Base-by-base conservation (phyloP, 371 early-diverging fungal species). In the Cokeromyces recurvatus region DNA sequence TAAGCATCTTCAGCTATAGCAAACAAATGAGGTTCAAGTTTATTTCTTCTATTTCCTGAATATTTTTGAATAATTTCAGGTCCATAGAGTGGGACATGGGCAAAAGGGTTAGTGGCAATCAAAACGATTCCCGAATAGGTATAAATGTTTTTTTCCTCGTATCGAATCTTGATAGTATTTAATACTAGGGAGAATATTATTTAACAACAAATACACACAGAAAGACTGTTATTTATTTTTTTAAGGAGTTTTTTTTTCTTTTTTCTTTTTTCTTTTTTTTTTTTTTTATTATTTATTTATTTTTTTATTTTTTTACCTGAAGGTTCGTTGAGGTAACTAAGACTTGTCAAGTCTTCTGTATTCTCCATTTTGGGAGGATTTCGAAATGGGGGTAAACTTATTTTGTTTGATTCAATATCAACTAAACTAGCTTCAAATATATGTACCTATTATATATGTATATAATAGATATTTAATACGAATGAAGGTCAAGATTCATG, bases 41-140 rank as follows among this genome's bases (percentile, higher is more conserved):
- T 94, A 32, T 92, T 97, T 46, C 95, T 82, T 53, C 87, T 81
- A 53, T 90, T 90, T 19, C 95, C 95, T 5, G 92, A 88, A 65
- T 98, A 96, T 48, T 90, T 86, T 62, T 89, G 81, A 57, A 95
- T 87, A 40, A 92, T 79, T 27, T 96, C 92, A 19, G 84, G 85
- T 23, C 86, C 82, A 68, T 98, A 96, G 15, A 97, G 69, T 25
- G 83, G 65, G 34, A 99, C 82, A 23, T 89, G 75, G 45, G 82
- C 86, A 69, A 97, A 99, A 3, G 99, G 99, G 70, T 99, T 99
- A 55, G 95, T 83, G 22, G 99, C 97, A 50, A 99, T 92, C 55
- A 99, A 73, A 41, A 99, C 97, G 48, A 97, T 92, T 32, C 99
- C 99, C 24, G 98, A 97, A 64, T 96, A 98, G 15, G 99, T 99